phyloP scores from a whole-genome alignment of 1,139 yeast species.

The Suhomyces maxii region DNA sequence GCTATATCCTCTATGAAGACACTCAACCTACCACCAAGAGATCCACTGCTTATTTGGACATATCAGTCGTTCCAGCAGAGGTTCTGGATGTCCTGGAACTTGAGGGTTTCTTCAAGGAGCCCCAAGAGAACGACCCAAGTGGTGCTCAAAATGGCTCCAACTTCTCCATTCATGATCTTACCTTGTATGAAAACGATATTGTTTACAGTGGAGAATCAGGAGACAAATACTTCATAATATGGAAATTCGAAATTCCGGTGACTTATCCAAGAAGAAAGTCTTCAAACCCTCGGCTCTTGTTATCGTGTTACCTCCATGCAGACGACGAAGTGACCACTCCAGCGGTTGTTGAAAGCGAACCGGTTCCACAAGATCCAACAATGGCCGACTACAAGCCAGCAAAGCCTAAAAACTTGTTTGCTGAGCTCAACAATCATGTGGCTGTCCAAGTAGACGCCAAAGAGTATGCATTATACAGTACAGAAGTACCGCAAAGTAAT shows the following conservation, averaged over 20 bases:
- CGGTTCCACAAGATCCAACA: neutral
- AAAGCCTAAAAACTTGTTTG: slow-evolving; percentile 21
- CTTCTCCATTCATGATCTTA: slow-evolving; percentile 18
- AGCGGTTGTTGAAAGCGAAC: slow-evolving; percentile 2
- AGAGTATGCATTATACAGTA: slow-evolving; percentile 7
- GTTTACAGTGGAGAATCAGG: slow-evolving; percentile 14
- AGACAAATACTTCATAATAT: slow-evolving; percentile 19
- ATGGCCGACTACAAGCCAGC: slow-evolving; percentile 25
- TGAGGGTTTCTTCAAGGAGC: slow-evolving; percentile 4
- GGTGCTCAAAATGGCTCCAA: slow-evolving; percentile 6
- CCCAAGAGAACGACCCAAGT: slow-evolving; percentile 1
- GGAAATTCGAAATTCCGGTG: slow-evolving; percentile 38
- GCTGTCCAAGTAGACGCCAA: slow-evolving; percentile 1
- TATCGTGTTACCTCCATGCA: slow-evolving; percentile 26
- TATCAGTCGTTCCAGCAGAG: slow-evolving; percentile 32
- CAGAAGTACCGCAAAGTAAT: slow-evolving; percentile 2
- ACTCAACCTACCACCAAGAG: slow-evolving; percentile 6
- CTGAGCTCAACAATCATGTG: slow-evolving; percentile 26
- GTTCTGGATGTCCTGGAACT: slow-evolving; percentile 13
- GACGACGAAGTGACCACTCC: slow-evolving; percentile 5
- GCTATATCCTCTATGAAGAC: slow-evolving; percentile 29
- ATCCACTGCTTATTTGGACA: slow-evolving; percentile 24
- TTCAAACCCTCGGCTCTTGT: slow-evolving; percentile 29
- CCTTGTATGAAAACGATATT: slow-evolving; percentile 16
- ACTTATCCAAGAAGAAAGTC: slow-evolving; percentile 39